Evolutionary conservation across 2,329 filamentous ascomycete genomes (phyloP).

Genomic region (Fusarium napiforme): DNA sequence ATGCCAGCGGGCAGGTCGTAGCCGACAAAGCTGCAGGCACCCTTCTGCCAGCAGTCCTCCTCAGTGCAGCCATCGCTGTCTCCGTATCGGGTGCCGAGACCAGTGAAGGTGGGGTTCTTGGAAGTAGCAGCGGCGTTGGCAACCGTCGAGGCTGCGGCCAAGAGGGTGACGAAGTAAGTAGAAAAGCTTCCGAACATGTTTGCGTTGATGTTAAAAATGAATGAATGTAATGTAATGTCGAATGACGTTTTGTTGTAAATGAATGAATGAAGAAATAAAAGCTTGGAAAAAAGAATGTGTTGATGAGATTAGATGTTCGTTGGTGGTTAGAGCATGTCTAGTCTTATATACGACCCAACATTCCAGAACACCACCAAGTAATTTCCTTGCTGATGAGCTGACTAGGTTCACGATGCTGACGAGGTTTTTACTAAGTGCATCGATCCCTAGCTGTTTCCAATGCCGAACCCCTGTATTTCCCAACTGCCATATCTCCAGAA

Average conservation of each 20-base stretch:
- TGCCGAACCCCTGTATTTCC: not conserved
- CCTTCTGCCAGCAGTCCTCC: constrained; percentile 16
- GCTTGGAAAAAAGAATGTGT: constrained; percentile 10
- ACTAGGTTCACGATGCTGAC: not conserved
- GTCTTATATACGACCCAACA: not conserved
- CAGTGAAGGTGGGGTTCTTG: not conserved
- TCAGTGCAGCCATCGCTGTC: constrained; percentile 8
- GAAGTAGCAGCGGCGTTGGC: not conserved
- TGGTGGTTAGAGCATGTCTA: not conserved
- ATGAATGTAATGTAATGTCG: not conserved
- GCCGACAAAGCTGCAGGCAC: constrained; percentile 18
- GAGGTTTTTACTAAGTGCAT: not conserved
- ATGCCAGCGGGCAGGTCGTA: constrained; percentile 12
- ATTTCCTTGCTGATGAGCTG: not conserved
- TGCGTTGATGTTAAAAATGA: not conserved
- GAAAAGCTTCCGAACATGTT: constrained; percentile 3
- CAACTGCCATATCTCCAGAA: not conserved
- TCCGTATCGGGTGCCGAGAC: constrained; percentile 13
- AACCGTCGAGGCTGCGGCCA: constrained; percentile 16
- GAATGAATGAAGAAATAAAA: not conserved
- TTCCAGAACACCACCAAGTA: not conserved
- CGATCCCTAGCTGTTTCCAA: not conserved
- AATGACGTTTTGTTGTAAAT: not conserved
- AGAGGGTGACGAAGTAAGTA: constrained; percentile 3
- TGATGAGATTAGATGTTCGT: not conserved